A percentile compares a stretch with the other conserved stretches of the same genome.
These are phyloP conservation scores for Amanita fuliginea DNA, from an alignment of 768 basidiomycete genomes.

Conservation along the genomic window DNA sequence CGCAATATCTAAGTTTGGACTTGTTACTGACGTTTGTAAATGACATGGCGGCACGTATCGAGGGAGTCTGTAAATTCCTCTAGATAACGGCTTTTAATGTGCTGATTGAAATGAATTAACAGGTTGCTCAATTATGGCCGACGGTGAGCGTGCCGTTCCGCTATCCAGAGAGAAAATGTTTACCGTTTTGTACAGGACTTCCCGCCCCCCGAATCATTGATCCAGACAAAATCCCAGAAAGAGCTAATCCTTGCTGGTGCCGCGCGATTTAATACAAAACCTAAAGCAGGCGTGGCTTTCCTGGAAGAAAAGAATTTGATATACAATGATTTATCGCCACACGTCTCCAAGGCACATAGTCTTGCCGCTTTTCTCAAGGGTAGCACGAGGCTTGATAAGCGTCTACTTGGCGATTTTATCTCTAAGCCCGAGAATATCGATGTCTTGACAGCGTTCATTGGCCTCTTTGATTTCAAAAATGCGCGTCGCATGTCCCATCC, in stretches of 20 bases:
- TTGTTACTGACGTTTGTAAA: slow-evolving; percentile 79
- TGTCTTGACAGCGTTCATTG: slow-evolving; percentile 77
- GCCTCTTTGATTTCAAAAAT: slow-evolving; percentile 79
- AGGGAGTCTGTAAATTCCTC: slow-evolving; percentile 24
- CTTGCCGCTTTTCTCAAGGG: slow-evolving; percentile 82
- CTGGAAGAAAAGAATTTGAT: slow-evolving; percentile 91
- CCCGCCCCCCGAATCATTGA: slow-evolving; percentile 43
- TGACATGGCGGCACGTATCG: slow-evolving; percentile 67
- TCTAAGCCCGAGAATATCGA: slow-evolving; percentile 83
- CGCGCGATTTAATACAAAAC: slow-evolving; percentile 83
- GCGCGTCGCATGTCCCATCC: slow-evolving; percentile 31
- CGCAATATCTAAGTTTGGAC: slow-evolving; percentile 84
- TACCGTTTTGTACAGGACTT: slow-evolving; percentile 31
- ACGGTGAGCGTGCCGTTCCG: slow-evolving; percentile 27
- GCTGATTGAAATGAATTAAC: slow-evolving; percentile 6
- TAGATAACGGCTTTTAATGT: slow-evolving; percentile 7
- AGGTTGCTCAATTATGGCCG: slow-evolving; percentile 51
- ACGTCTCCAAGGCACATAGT: slow-evolving; percentile 47
- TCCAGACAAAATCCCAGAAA: slow-evolving; percentile 73
- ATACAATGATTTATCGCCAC: slow-evolving; percentile 49
- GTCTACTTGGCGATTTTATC: slow-evolving; percentile 85
- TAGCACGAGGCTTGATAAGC: slow-evolving; percentile 82
- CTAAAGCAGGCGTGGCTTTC: slow-evolving; percentile 82
- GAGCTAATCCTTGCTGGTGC: slow-evolving; percentile 78
- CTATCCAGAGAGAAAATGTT: not conserved